A percentile compares a stretch with the other conserved stretches of the same genome.
These are phyloP conservation scores for Gentiana macrophylla DNA, from an alignment of 257 asterid genomes.

Conservation along the genomic window DNA sequence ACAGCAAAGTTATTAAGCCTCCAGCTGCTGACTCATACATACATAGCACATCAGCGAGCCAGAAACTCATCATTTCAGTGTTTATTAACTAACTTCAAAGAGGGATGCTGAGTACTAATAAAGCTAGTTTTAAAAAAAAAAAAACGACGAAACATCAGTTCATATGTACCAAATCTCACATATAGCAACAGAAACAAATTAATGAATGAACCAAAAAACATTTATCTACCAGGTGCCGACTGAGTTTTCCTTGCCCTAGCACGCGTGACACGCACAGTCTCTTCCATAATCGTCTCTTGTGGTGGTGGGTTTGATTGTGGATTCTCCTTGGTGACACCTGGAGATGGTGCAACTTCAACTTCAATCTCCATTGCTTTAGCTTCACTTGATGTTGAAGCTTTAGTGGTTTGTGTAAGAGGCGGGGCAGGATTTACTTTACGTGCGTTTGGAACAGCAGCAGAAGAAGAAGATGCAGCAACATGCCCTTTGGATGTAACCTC, in stretches of 20 bases:
- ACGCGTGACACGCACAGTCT: conserved; percentile 31
- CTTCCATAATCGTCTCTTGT: conserved; percentile 30
- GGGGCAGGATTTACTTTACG: conserved; percentile 34
- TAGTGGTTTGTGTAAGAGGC: conserved; percentile 19
- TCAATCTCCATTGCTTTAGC: conserved; percentile 31
- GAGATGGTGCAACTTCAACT: background rate
- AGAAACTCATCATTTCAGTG: no score
- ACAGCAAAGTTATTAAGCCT: no score
- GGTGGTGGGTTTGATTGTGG: conserved; percentile 13
- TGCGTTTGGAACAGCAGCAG: conserved; percentile 28
- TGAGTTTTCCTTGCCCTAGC: conserved; percentile 36
- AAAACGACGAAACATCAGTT: no score
- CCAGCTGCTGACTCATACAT: no score
- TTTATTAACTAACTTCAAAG: no score
- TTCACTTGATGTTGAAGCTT: conserved; percentile 26
- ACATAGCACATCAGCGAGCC: no score
- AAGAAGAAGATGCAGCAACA: conserved; percentile 20
- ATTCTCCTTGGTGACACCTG: conserved; percentile 6
- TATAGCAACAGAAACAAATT: no score
- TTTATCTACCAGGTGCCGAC: conserved; percentile 3
- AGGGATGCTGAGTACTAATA: no score
- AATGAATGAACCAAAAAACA: no score
- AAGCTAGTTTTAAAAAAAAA: no score
- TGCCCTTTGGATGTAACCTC: conserved; percentile 34
- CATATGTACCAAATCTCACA: no score